phyloP scores from a whole-genome alignment of 805 yeast species.

The Candida maesae region DNA sequence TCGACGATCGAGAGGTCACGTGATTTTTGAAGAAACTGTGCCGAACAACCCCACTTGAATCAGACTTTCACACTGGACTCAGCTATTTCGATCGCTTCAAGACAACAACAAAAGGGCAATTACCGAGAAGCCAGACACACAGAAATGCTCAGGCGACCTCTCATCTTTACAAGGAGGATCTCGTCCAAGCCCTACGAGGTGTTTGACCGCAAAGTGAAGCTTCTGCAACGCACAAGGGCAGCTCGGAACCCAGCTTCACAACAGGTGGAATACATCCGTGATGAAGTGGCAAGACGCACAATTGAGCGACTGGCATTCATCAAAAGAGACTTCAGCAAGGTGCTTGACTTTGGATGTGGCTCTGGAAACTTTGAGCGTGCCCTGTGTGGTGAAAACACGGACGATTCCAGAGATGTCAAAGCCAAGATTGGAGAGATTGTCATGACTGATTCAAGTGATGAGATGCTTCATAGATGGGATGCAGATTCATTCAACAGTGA shows the following conservation, averaged over 20 bases:
- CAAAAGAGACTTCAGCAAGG: slow-evolving; percentile 54
- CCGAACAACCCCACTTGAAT: no score
- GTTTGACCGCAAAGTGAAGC: slow-evolving; percentile 62
- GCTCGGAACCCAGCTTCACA: slow-evolving; percentile 47
- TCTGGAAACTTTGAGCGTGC: slow-evolving; percentile 57
- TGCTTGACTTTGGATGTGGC: slow-evolving; percentile 72
- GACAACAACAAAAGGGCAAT: no score
- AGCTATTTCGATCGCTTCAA: no score
- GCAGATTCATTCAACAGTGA: slow-evolving; percentile 35
- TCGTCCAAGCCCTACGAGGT: slow-evolving; percentile 34
- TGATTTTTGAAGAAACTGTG: no score
- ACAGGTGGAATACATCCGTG: slow-evolving; percentile 66
- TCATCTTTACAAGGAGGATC: not conserved
- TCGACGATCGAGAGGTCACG: no score
- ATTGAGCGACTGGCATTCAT: slow-evolving; percentile 74
- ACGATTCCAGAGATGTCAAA: slow-evolving; percentile 51
- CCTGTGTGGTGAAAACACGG: slow-evolving; percentile 30
- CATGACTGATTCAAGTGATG: slow-evolving; percentile 64
- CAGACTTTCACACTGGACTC: no score
- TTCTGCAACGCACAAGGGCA: slow-evolving; percentile 51
- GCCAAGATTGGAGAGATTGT: slow-evolving; percentile 45
- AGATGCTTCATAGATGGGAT: slow-evolving; percentile 50
- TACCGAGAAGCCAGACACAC: no score
- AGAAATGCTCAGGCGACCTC: not conserved
- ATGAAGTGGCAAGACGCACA: slow-evolving; percentile 69